Evolutionary conservation across 208 protist genomes (phyloP).

Genomic region (Crithidia acanthocephali): DNA sequence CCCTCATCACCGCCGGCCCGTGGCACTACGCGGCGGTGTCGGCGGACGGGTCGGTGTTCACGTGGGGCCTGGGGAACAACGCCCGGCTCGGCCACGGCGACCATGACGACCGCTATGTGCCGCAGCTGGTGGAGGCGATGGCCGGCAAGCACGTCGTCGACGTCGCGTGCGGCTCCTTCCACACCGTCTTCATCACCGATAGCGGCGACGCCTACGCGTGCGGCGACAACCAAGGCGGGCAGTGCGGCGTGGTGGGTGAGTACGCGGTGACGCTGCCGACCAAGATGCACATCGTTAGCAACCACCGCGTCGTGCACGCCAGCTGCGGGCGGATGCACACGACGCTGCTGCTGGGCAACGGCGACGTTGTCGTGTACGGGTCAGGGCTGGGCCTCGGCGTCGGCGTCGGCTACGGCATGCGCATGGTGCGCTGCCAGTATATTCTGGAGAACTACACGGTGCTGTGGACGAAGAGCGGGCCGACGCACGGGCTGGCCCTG

Average conservation of each 20-base stretch:
- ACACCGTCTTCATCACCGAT: conserved; percentile 71
- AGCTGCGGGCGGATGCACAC: conserved; percentile 79
- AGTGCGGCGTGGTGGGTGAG: conserved; percentile 76
- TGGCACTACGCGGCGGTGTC: conserved; percentile 81
- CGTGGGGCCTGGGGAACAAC: conserved; percentile 82
- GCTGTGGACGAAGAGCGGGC: conserved; percentile 52
- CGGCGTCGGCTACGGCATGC: conserved; percentile 67
- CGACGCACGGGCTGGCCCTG: conserved; percentile 71
- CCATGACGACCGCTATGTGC: conserved; percentile 46
- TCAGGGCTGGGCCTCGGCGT: conserved; percentile 70
- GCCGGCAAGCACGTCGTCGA: conserved; percentile 46
- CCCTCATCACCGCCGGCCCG: conserved; percentile 57
- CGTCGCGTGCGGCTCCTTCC: conserved; percentile 81
- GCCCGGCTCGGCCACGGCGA: conserved; percentile 80
- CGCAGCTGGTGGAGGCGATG: conserved; percentile 46
- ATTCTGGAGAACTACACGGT: conserved; percentile 75
- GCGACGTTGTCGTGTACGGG: conserved; percentile 75
- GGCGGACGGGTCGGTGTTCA: conserved; percentile 57
- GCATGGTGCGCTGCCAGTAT: conserved; percentile 59
- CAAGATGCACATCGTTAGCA: conserved; percentile 44
- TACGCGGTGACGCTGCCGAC: conserved; percentile 44
- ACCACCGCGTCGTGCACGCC: conserved; percentile 56
- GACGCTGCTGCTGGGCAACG: conserved; percentile 57
- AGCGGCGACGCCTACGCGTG: conserved; percentile 65
- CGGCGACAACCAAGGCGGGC: conserved; percentile 79